Evolutionary conservation across 1,284 basidiomycete genomes (phyloP).

Genomic region (Apiotrichum montevideense): DNA sequence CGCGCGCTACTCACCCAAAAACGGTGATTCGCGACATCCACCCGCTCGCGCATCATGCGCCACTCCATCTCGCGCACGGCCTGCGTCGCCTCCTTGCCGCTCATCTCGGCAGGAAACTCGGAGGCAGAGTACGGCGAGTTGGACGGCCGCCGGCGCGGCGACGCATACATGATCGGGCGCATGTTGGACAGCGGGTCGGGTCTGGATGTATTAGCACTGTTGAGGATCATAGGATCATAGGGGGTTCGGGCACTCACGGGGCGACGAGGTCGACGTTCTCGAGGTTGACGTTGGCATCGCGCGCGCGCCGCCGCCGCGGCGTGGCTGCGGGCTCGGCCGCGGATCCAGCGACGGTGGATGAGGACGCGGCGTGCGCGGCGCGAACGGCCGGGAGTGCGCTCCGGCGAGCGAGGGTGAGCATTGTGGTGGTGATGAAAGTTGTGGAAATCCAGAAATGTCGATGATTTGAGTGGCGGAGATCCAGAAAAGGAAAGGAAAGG

Average conservation of each 20-base stretch:
- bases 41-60: constrained; percentile 35
- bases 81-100: constrained; percentile 12
- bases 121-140: constrained; percentile 37
- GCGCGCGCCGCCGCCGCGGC: not conserved
- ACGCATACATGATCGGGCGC: constrained; percentile 41
- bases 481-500: no score
- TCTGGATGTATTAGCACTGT: constrained; percentile 10
- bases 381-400: no score
- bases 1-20: constrained; percentile 37
- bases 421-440: no score
- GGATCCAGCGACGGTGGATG: no score
- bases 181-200: constrained; percentile 44
- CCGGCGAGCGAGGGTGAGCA: no score
- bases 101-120: constrained; percentile 29
- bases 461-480: no score
- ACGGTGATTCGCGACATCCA: constrained; percentile 41
- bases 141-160: constrained; percentile 24
- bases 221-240: not conserved
- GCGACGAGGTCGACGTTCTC: constrained; percentile 36
- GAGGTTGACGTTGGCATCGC: not conserved
- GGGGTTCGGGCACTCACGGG: constrained; percentile 27
- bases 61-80: constrained; percentile 38
- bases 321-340: no score
- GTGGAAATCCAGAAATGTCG: no score
- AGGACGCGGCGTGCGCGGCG: no score